Percentiles rank a stretch among this genome's conserved stretches.
Evolutionary conservation across 371 early-diverging fungal species (phyloP).

Genomic region (Rhizomucor pusillus): DNA sequence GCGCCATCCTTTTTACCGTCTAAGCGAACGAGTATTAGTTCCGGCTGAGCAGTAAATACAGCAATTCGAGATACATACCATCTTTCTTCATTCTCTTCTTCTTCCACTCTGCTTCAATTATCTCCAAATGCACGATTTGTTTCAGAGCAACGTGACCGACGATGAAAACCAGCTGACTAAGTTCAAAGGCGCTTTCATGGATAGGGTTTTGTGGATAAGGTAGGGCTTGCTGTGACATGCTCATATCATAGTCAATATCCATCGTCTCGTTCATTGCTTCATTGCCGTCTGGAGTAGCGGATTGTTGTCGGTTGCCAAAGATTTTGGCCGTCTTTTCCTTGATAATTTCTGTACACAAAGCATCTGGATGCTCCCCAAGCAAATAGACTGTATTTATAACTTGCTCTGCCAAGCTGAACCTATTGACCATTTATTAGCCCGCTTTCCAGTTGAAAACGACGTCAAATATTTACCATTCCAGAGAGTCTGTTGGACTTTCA

Average conservation of each 20-base stretch:
- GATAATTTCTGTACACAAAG: conserved; percentile 73
- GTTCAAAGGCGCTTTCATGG: conserved; percentile 60
- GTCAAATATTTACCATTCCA: conserved; percentile 58
- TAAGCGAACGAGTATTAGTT: neutral
- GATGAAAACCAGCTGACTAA: conserved; percentile 85
- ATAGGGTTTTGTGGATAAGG: conserved; percentile 29
- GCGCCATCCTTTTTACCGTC: conserved; percentile 4
- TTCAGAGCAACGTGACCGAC: conserved; percentile 95
- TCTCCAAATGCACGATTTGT: conserved; percentile 92
- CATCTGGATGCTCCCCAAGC: conserved; percentile 87
- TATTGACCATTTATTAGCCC: conserved; percentile 17
- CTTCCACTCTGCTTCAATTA: conserved; percentile 87
- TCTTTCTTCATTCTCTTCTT: conserved; percentile 51
- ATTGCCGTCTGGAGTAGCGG: conserved; percentile 9
- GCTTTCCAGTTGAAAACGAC: neutral
- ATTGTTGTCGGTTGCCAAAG: conserved; percentile 30
- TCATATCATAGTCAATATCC: conserved; percentile 34
- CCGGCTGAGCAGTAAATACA: neutral
- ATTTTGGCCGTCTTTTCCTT: conserved; percentile 56
- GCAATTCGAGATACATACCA: conserved; percentile 9
- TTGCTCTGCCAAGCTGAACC: conserved; percentile 91
- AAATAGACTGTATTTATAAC: conserved; percentile 88
- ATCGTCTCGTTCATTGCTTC: conserved; percentile 15
- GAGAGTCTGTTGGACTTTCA: conserved; percentile 54
- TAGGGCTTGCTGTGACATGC: conserved; percentile 22